phyloP scores from a whole-genome alignment of 78 protist species.

The Protostelium mycophagum region DNA sequence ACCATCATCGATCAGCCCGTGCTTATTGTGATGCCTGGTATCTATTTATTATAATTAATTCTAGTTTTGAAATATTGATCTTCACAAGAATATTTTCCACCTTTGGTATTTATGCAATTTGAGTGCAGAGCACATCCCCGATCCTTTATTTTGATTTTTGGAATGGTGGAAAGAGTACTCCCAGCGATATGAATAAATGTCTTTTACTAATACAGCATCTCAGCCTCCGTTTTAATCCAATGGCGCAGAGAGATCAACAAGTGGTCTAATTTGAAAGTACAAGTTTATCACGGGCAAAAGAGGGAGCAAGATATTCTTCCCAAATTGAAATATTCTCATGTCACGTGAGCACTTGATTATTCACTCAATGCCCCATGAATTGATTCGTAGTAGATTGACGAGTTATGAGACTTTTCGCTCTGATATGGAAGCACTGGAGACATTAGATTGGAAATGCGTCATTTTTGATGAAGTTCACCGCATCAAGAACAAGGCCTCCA shows the following conservation, averaged over 20 bases:
- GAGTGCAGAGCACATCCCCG: too few species aligned
- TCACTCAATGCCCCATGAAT: too few species aligned
- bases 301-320: background rate
- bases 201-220: too few species aligned
- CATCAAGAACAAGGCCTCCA: background rate
- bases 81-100: too few species aligned
- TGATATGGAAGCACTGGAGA: background rate
- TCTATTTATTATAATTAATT: too few species aligned
- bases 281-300: background rate
- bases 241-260: background rate
- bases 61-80: too few species aligned
- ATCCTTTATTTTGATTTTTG: too few species aligned
- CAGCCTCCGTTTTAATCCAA: too few species aligned
- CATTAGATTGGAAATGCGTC: background rate
- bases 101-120: background rate
- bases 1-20: too few species aligned
- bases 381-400: background rate
- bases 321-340: background rate
- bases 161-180: too few species aligned
- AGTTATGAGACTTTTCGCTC: constrained; percentile 1
- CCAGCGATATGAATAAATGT: too few species aligned
- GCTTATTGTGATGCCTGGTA: background rate
- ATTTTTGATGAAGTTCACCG: constrained; percentile 3
- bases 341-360: too few species aligned
- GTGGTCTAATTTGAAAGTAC: background rate